These are phyloP conservation scores for Beauveria asiatica DNA, from an alignment of 2,329 filamentous ascomycete species.

Conservation along the genomic window DNA sequence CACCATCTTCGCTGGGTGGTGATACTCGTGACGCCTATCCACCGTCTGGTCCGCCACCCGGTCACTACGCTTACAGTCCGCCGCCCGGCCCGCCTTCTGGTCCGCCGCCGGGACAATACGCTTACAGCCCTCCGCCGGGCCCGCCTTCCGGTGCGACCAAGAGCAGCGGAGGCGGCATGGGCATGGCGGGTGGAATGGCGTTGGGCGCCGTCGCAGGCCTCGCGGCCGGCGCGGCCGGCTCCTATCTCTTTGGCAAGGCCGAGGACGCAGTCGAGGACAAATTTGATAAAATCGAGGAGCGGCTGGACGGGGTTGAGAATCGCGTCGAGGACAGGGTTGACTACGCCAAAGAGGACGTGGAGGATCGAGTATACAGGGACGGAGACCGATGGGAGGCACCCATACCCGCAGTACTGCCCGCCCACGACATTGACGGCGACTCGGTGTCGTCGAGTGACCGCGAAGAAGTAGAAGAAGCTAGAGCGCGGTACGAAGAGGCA, in stretches of 20 bases:
- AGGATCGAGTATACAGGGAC: neutral
- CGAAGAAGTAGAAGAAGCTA: slow-evolving; percentile 33
- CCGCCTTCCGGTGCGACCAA: slow-evolving; percentile 21
- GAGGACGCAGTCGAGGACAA: slow-evolving; percentile 1
- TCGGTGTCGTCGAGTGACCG: slow-evolving; percentile 35
- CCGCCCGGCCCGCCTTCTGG: neutral
- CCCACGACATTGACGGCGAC: slow-evolving; percentile 30
- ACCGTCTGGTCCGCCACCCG: neutral
- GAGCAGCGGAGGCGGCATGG: slow-evolving; percentile 23
- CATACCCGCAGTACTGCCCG: neutral
- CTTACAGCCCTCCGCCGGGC: neutral
- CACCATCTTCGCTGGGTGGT: slow-evolving; percentile 15
- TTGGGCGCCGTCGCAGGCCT: slow-evolving; percentile 45
- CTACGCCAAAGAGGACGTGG: neutral
- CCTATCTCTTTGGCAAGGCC: slow-evolving; percentile 35
- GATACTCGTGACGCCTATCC: slow-evolving; percentile 19
- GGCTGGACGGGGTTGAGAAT: slow-evolving; percentile 11
- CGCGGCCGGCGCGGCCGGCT: slow-evolving; percentile 46
- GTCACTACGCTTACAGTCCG: neutral
- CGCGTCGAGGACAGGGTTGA: neutral
- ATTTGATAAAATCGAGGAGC: neutral
- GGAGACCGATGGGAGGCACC: neutral
- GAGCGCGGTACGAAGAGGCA: slow-evolving; percentile 36
- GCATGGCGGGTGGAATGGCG: slow-evolving; percentile 44
- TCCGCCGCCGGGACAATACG: neutral